Percentiles rank a stretch among this genome's conserved stretches.
These are phyloP conservation scores for Bryopsis sp. DNA, from an alignment of 139 green algal species.

Conservation along the genomic window DNA sequence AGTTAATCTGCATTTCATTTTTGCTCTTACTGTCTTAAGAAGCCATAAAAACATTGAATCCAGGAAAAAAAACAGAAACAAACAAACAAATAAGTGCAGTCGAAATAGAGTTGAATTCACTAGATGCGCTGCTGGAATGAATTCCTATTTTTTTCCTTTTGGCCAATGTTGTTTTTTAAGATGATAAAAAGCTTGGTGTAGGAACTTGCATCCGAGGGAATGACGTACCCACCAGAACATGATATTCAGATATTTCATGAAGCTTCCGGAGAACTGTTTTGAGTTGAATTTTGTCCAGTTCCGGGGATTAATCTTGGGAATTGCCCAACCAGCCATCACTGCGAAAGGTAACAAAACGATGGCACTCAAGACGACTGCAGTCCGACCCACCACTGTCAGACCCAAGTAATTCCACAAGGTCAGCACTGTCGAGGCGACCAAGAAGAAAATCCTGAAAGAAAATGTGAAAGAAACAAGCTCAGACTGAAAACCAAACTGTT, in stretches of 20 bases:
- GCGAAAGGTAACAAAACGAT: conserved; percentile 83
- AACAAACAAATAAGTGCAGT: too few species aligned
- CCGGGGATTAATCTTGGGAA: conserved; percentile 43
- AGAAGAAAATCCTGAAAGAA: conserved; percentile 38
- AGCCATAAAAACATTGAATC: too few species aligned
- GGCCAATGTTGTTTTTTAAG: conserved; percentile 8
- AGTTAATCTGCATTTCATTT: conserved; percentile 17
- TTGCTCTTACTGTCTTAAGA: too few species aligned
- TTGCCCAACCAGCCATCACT: conserved; percentile 50
- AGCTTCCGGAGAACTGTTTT: neutral
- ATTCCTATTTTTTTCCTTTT: too few species aligned
- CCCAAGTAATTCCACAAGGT: conserved; percentile 87
- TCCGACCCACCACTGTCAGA: conserved; percentile 78
- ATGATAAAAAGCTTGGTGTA: neutral
- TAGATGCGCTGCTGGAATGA: too few species aligned
- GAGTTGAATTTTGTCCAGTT: conserved; percentile 53
- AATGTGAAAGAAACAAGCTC: too few species aligned
- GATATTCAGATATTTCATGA: conserved; percentile 69
- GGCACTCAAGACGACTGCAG: conserved; percentile 55
- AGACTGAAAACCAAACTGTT: neutral
- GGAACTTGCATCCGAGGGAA: neutral
- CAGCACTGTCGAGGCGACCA: conserved; percentile 51
- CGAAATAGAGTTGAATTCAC: too few species aligned
- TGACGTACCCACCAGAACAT: conserved; percentile 83
- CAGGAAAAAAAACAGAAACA: too few species aligned